Percentiles rank a stretch among this genome's conserved stretches.
Conservation (phyloP, 1,139 yeast species). For the Geotrichum carabidarum region DNA sequence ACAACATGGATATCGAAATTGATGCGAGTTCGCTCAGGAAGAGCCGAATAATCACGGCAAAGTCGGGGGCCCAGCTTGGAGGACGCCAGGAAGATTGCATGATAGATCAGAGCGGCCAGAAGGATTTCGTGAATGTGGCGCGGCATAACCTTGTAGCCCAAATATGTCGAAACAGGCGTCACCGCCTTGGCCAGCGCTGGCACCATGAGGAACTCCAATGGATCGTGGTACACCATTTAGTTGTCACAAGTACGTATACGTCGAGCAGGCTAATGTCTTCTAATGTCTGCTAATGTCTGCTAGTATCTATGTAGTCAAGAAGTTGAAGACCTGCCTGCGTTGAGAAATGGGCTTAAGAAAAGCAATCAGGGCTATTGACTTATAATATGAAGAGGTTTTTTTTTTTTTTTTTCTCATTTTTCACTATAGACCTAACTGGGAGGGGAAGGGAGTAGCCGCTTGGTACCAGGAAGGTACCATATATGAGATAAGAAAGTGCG, state of each 20-base stretch:
- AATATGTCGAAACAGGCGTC: constrained; percentile 11
- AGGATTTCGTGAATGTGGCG: constrained; percentile 51
- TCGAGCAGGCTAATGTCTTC: too few species aligned
- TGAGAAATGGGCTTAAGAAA: not conserved
- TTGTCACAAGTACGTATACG: not conserved
- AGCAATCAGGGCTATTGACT: not conserved
- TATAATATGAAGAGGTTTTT: too few species aligned
- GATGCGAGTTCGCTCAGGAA: constrained; percentile 46
- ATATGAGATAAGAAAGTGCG: too few species aligned
- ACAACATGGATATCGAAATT: constrained; percentile 88
- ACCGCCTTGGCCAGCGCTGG: constrained; percentile 17
- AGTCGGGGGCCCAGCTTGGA: constrained; percentile 44
- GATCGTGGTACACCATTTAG: constrained; percentile 16
- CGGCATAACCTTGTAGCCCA: constrained; percentile 33
- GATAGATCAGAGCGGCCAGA: constrained; percentile 45
- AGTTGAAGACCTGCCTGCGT: not conserved
- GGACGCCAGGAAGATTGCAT: constrained; percentile 42
- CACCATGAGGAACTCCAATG: constrained; percentile 14
- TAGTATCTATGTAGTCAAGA: not conserved
- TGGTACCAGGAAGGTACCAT: too few species aligned
- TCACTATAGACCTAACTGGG: not conserved
- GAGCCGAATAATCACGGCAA: constrained; percentile 40
- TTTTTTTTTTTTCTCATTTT: too few species aligned
- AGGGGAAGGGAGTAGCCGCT: not conserved
- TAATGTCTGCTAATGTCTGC: too few species aligned